These are phyloP conservation scores for Coniochaeta sp. DNA, from an alignment of 2,329 filamentous ascomycete genomes.

Conservation along the genomic window DNA sequence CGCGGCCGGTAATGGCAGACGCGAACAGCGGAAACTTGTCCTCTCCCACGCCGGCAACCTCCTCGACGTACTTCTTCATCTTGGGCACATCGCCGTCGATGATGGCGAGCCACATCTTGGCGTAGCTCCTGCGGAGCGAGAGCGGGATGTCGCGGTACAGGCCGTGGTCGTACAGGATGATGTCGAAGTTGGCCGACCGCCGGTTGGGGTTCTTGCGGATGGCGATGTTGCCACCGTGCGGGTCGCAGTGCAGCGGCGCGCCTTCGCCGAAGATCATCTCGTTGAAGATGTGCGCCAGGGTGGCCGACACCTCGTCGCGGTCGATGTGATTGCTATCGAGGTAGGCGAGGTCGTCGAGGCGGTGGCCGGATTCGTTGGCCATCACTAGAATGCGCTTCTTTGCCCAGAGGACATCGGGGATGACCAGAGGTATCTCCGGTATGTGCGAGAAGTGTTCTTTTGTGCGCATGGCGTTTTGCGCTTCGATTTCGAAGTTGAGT, in stretches of 20 bases:
- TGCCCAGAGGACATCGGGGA: conserved; percentile 86
- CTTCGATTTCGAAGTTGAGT: conserved; percentile 82
- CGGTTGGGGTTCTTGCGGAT: conserved; percentile 67
- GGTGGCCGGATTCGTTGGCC: conserved; percentile 81
- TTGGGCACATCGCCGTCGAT: conserved; percentile 77
- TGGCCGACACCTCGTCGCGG: conserved; percentile 89
- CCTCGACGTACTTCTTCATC: conserved; percentile 84
- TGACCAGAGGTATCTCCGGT: conserved; percentile 70
- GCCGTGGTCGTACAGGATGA: conserved; percentile 94
- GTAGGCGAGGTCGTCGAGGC: conserved; percentile 83
- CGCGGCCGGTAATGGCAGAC: conserved; percentile 89
- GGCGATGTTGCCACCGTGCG: conserved; percentile 92
- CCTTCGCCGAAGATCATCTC: conserved; percentile 96
- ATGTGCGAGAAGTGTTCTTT: conserved; percentile 73
- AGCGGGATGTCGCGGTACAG: conserved; percentile 88
- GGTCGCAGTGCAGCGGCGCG: conserved; percentile 91
- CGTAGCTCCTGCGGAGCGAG: conserved; percentile 74
- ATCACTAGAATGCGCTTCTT: conserved; percentile 87
- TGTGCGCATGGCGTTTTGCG: conserved; percentile 72
- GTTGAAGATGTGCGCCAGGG: conserved; percentile 89
- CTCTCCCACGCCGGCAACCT: conserved; percentile 83
- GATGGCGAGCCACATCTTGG: conserved; percentile 95
- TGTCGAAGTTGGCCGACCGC: conserved; percentile 72
- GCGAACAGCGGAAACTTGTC: conserved; percentile 93
- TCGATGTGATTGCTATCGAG: conserved; percentile 83